Percentiles rank a stretch among this genome's conserved stretches.
Evolutionary conservation across 2,329 filamentous ascomycete genomes (phyloP).

Genomic region (Monilinia polystroma): DNA sequence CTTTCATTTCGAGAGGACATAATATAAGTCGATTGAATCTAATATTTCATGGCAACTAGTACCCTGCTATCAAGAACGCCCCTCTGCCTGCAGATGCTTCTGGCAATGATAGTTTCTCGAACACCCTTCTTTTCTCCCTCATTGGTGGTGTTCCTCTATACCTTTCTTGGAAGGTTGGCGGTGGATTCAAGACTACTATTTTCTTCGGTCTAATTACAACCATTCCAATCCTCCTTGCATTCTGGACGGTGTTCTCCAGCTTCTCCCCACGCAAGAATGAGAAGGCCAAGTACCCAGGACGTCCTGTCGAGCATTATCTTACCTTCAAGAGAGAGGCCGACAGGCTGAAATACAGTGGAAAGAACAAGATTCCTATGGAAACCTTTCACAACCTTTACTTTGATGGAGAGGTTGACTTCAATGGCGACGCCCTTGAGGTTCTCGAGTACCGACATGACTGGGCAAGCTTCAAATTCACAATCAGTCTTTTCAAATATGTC

Average conservation of each 20-base stretch:
- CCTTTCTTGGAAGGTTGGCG: conserved; percentile 77
- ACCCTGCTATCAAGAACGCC: conserved; percentile 86
- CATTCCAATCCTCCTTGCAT: conserved; percentile 75
- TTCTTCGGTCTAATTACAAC: conserved; percentile 80
- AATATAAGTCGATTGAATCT: conserved; percentile 34
- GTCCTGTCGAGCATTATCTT: conserved; percentile 87
- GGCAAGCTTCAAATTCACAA: conserved; percentile 90
- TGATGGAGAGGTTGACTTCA: conserved; percentile 90
- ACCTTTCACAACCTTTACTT: conserved; percentile 99
- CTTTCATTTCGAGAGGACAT: neutral
- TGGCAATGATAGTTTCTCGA: conserved; percentile 85
- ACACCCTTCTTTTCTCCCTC: conserved; percentile 69
- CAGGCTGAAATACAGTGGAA: conserved; percentile 67
- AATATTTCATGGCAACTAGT: conserved; percentile 52
- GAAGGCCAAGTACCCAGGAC: conserved; percentile 82
- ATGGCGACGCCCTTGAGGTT: conserved; percentile 84
- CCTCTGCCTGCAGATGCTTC: conserved; percentile 87
- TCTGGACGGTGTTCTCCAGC: conserved; percentile 78
- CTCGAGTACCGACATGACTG: conserved; percentile 96
- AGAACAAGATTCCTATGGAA: conserved; percentile 82
- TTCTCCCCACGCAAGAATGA: conserved; percentile 89
- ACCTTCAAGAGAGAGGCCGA: conserved; percentile 68
- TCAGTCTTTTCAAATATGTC: conserved; percentile 83
- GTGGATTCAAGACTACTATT: conserved; percentile 81
- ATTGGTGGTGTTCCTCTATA: conserved; percentile 73